phyloP scores from a whole-genome alignment of 2,329 filamentous ascomycete genomes.

The Fusarium sp. region DNA sequence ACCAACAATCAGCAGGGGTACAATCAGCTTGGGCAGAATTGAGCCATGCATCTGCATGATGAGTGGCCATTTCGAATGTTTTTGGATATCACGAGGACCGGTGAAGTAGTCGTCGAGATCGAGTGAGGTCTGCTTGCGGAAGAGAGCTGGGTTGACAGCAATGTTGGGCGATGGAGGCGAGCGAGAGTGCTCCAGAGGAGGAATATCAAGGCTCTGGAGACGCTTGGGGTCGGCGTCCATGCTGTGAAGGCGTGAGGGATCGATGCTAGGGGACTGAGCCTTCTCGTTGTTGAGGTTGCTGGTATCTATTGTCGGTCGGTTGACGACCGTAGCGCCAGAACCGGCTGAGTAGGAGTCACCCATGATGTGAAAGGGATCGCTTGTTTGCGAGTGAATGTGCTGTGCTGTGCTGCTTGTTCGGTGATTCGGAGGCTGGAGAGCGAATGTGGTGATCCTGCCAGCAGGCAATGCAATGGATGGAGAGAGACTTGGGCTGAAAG shows the following conservation, averaged over 20 bases:
- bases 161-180: constrained; percentile 49
- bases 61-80: constrained; percentile 81
- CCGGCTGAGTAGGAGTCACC: constrained; percentile 35
- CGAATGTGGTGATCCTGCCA: constrained; percentile 37
- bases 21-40: constrained; percentile 78
- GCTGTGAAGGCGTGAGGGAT: constrained; percentile 28
- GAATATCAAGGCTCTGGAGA: constrained; percentile 44
- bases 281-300: constrained; percentile 13
- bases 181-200: constrained; percentile 43
- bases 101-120: constrained; percentile 73
- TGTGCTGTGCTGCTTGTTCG: not conserved
- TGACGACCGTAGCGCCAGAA: constrained; percentile 31
- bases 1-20: constrained; percentile 73
- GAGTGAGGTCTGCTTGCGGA: constrained; percentile 52
- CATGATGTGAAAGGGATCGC: constrained; percentile 29
- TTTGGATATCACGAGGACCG: constrained; percentile 76
- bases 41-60: constrained; percentile 82
- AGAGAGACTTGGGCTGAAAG: not conserved
- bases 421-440: not conserved
- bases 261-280: constrained; percentile 5
- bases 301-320: constrained; percentile 33
- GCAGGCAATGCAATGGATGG: constrained; percentile 29
- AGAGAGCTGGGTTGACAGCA: constrained; percentile 44
- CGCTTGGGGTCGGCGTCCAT: constrained; percentile 33
- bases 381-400: not conserved